Evolutionary conservation across 2,329 filamentous ascomycete genomes (phyloP), one percentile per base, ranked within the genome.

Genomic region (Aspergillus hortae): DNA sequence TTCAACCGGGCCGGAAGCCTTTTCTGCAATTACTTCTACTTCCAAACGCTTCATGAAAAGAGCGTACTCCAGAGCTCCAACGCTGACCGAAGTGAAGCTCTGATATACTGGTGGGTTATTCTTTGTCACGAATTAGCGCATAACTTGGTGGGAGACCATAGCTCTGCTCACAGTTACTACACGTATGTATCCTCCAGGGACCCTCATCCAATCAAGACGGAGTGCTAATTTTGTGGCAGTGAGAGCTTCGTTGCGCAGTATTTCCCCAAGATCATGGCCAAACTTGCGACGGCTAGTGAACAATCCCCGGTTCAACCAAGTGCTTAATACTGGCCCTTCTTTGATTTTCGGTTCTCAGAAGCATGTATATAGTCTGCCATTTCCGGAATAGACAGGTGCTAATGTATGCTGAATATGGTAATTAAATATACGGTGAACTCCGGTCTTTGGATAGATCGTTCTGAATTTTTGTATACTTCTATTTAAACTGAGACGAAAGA

Each of bases 51-150:
- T 30, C 92, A 97, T 65, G 77, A 83, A 42, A 64, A 74, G 12
- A 70, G 77, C 56, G 69, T 84, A 44, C 65, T 69, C 17, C 58
- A 65, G 19, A 67, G 60, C 54, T 59, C 58, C 45, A 73, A 52
- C 45, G 68, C 65, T 44, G 81, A 76, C 14, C 84, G 77, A 66
- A 78, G 83, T 4, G 88, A 94, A 55, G 89, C 89, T 2, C 77
- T 84, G 52, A 82, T 87, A 1, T 95, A 92, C 78, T 97, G 92
- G 92, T 96, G 88, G 83, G 88, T 96, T 57, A 91, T 94, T n/a
- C 70, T 96, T 55, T 95, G 91, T 56, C 94, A 99, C 68, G 95
- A 99, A 74, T 74, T 99, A 69, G 92, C 94, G 52, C 94, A 99
- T 73, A 99, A 99, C 68, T 74, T 99, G 49, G 90, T 96, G 7